Evolutionary conservation across 148 eudicot genomes (phyloP).

Genomic region (Cornus kousa): DNA sequence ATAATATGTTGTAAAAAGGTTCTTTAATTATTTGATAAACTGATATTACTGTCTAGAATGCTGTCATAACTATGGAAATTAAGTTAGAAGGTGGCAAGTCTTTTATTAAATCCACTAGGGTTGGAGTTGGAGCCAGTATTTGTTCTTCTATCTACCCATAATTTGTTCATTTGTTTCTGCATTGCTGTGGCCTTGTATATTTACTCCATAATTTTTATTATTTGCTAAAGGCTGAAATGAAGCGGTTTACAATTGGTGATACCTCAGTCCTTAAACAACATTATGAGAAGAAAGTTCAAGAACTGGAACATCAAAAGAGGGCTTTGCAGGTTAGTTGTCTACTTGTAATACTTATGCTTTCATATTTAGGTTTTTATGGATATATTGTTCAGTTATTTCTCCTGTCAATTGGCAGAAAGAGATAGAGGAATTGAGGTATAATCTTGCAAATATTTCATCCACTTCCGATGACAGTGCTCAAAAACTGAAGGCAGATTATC

Average conservation of each 20-base stretch:
- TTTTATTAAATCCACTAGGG: not conserved
- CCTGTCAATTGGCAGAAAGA: slow-evolving; percentile 60
- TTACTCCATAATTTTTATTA: not conserved
- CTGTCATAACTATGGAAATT: not conserved
- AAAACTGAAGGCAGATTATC: slow-evolving; percentile 88
- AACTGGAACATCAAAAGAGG: slow-evolving; percentile 85
- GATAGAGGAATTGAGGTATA: slow-evolving; percentile 75
- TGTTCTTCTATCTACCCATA: not conserved
- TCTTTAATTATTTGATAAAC: no score
- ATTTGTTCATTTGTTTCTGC: not conserved
- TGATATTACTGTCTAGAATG: not conserved
- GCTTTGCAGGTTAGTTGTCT: slow-evolving; percentile 57
- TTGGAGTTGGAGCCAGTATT: not conserved
- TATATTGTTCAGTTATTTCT: slow-evolving; percentile 10
- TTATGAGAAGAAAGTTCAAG: slow-evolving; percentile 87
- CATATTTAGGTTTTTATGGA: not conserved
- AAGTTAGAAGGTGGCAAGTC: not conserved
- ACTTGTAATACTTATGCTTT: not conserved
- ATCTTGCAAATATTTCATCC: slow-evolving; percentile 71
- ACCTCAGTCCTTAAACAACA: slow-evolving; percentile 82
- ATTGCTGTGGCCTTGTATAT: not conserved
- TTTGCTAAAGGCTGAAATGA: slow-evolving; percentile 88
- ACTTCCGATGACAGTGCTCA: slow-evolving; percentile 75
- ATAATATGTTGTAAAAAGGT: not conserved
- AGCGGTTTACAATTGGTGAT: slow-evolving; percentile 58